phyloP scores from a whole-genome alignment of 1,284 basidiomycete genomes.

The Naganishia liquefaciens region DNA sequence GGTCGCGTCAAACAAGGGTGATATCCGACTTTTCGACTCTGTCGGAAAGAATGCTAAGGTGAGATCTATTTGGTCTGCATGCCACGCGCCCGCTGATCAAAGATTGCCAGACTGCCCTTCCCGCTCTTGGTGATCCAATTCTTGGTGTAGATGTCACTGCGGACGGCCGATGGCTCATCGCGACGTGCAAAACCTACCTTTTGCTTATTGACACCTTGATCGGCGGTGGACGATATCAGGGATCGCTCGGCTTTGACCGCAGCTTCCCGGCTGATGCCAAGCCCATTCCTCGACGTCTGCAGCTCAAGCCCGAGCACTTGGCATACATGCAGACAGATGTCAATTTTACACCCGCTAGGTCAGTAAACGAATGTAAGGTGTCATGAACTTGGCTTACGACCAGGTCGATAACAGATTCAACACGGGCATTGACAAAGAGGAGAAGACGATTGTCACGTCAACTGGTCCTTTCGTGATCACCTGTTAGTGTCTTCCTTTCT shows the following conservation, averaged over 20 bases:
- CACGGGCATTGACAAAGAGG: conserved; percentile 77
- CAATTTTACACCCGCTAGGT: conserved; percentile 86
- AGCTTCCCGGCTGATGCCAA: conserved; percentile 93
- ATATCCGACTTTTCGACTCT: conserved; percentile 90
- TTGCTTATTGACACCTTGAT: conserved; percentile 94
- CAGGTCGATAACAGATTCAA: conserved; percentile 73
- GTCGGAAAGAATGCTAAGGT: conserved; percentile 97
- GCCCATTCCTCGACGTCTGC: conserved; percentile 84
- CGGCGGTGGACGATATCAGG: conserved; percentile 83
- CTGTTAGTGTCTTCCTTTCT: conserved; percentile 55
- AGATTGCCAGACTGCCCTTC: conserved; percentile 77
- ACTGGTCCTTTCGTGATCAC: conserved; percentile 93
- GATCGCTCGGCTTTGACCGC: conserved; percentile 86
- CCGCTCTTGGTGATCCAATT: conserved; percentile 93
- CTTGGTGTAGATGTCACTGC: conserved; percentile 91
- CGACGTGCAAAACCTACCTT: conserved; percentile 92
- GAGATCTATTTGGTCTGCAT: not conserved
- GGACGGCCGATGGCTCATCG: conserved; percentile 91
- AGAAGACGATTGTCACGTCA: conserved; percentile 95
- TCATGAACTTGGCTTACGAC: conserved; percentile 47
- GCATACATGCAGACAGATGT: conserved; percentile 91
- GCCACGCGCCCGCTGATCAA: not conserved
- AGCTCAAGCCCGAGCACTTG: conserved; percentile 87
- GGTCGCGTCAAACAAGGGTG: conserved; percentile 93
- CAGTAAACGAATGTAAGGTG: conserved; percentile 15